These are phyloP conservation scores for Paecilomyces variotii DNA, from an alignment of 2,329 filamentous ascomycete species.

Conservation along the genomic window DNA sequence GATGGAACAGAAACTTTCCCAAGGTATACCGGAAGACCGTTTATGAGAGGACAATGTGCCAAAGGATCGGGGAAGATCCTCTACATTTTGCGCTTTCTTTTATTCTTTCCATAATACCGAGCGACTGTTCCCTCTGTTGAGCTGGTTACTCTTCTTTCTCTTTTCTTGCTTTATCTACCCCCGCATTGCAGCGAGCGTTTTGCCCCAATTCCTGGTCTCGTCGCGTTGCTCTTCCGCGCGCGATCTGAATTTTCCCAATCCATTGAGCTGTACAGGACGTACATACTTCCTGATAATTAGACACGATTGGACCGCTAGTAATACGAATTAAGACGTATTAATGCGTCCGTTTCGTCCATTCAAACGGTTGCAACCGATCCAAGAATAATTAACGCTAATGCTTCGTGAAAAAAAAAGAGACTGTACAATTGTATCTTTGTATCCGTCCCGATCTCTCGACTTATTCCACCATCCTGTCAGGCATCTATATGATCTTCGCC, in stretches of 20 bases:
- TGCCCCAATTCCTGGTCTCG: background rate
- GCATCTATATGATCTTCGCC: slow-evolving; percentile 52
- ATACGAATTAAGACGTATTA: background rate
- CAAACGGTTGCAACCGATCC: background rate
- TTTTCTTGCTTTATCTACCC: background rate
- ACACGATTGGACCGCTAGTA: background rate
- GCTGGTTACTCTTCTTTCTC: background rate
- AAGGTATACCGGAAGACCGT: slow-evolving; percentile 28
- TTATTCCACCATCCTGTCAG: background rate
- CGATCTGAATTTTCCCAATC: background rate
- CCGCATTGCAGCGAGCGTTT: background rate
- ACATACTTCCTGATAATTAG: background rate
- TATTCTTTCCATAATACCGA: background rate
- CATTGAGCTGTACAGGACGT: background rate
- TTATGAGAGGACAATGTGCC: slow-evolving; percentile 1
- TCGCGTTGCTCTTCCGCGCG: background rate
- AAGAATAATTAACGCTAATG: background rate
- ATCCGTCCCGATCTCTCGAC: background rate
- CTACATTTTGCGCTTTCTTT: background rate
- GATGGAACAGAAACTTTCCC: slow-evolving; percentile 75
- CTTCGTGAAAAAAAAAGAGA: background rate
- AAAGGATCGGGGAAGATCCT: background rate
- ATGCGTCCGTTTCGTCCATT: background rate
- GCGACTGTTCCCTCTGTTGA: background rate
- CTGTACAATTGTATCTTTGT: background rate